Base-by-base conservation (phyloP, 1,284 basidiomycete genomes). In the Neonothopanus nambi region DNA sequence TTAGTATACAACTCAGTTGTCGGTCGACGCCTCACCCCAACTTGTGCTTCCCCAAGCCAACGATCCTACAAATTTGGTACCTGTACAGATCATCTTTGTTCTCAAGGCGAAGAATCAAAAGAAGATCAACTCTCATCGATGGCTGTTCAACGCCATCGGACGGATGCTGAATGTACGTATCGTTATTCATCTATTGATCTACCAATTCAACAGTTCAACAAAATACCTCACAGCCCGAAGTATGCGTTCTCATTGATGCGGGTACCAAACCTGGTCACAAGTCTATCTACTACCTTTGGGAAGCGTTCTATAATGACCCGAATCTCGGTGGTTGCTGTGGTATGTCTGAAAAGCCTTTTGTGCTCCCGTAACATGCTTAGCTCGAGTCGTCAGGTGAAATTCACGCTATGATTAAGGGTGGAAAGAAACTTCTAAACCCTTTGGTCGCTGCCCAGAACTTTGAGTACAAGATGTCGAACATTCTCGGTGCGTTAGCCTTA, bases 401-500 rank as follows among this genome's bases (percentile, higher is more conserved):
- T 61, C 90, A 93, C 59, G 94, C 94, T 52, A 95, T 95, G 93
- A 92, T 96, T 64, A 85, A 93, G 67, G 89, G 89, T 28, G 95
- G 96, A 24, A 88, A 76, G 70, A 96, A 97, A 67, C 81, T 99
- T 33, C 67, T 98, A 57, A 99, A 98, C 65, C 96, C 96, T 12
- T 78, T 98, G 42, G 85, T 95, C 28, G 94, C 94, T 9, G 93
- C 93, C 21, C 96, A 98, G 70, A 98, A 98, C 72, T 98, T 99
- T 64, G 96, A 99, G 73, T 98, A 98, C 77, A 98, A 93, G 75
- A 95, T 95, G 91, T 94, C 91, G 36, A 95, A 95, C 70, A 96
- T 97, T 63, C 77, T 95, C 23, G 91, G 91, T 84, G 70, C 62
- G 72, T 59, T 18, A n/a, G 46, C n/a, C 11, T 15, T 24, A 15